phyloP scores from a whole-genome alignment of 2,329 filamentous ascomycete genomes.

The Alternaria brassicicola region DNA sequence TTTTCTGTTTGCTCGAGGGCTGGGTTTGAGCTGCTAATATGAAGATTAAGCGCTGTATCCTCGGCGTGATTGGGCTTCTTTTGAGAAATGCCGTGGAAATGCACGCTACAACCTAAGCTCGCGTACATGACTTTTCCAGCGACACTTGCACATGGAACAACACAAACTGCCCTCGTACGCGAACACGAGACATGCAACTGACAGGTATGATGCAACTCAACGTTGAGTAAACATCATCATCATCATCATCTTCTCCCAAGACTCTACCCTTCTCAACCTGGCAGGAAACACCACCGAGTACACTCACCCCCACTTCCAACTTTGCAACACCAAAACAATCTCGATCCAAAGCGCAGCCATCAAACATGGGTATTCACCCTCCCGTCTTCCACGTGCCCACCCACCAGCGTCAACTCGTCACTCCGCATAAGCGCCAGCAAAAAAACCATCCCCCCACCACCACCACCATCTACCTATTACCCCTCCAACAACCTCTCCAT shows the following conservation, averaged over 20 bases:
- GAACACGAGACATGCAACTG: not conserved
- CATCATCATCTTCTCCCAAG: not conserved
- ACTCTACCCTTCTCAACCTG: not conserved
- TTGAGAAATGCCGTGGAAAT: not conserved
- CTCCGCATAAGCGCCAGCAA: slow-evolving; percentile 15
- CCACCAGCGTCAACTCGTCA: slow-evolving; percentile 1
- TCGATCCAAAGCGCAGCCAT: slow-evolving; percentile 1
- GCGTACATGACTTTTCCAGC: not conserved
- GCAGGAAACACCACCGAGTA: not conserved
- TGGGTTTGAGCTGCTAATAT: slow-evolving; percentile 14
- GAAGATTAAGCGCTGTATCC: slow-evolving; percentile 4
- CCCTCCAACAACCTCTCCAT: not conserved
- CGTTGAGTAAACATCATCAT: not conserved
- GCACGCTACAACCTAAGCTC: not conserved
- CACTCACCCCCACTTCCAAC: not conserved
- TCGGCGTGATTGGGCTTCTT: slow-evolving; percentile 1
- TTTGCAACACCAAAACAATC: not conserved
- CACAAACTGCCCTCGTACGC: not conserved
- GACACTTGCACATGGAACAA: not conserved
- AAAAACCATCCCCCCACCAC: not conserved
- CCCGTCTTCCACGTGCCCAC: not conserved
- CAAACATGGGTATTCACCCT: not conserved
- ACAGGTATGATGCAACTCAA: not conserved
- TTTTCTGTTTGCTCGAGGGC: slow-evolving; percentile 8
- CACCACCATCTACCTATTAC: not conserved